A percentile compares a stretch with the other conserved stretches of the same genome.
Conservation (phyloP, 108 stramenopile genomes). For the Fistulifera pelliculosa region DNA sequence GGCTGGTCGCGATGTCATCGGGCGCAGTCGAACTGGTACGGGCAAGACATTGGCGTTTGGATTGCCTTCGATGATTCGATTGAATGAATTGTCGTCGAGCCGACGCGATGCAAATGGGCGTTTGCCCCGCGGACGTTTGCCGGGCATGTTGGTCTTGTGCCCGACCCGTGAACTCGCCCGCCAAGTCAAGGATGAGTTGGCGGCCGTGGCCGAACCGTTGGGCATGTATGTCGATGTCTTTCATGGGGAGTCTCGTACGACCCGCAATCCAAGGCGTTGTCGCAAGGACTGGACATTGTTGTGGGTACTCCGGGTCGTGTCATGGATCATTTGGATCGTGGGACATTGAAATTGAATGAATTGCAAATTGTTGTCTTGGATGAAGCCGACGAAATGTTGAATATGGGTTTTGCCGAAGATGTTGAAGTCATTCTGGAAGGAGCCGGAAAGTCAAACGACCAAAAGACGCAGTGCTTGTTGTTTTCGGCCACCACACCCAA, state of each 20-base stretch:
- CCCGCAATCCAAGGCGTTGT: constrained; percentile 66
- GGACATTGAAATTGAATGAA: constrained; percentile 78
- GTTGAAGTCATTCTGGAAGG: constrained; percentile 89
- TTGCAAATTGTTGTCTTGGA: constrained; percentile 89
- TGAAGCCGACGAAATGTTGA: constrained; percentile 99
- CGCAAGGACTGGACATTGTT: constrained; percentile 86
- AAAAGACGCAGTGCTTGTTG: constrained; percentile 88
- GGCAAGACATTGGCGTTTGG: constrained; percentile 99
- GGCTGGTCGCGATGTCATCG: constrained; percentile 92
- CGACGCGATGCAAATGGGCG: constrained; percentile 38
- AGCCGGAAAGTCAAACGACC: constrained; percentile 42
- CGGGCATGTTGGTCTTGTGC: constrained; percentile 90
- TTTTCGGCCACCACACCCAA: constrained; percentile 98
- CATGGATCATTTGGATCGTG: constrained; percentile 93
- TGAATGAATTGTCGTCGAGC: constrained; percentile 34
- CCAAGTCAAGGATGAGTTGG: constrained; percentile 92
- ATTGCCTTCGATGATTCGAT: constrained; percentile 77
- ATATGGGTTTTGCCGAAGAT: constrained; percentile 99
- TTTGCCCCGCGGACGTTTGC: constrained; percentile 68
- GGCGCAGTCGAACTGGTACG: constrained; percentile 94
- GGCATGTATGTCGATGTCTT: constrained; percentile 78
- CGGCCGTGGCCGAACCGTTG: constrained; percentile 54
- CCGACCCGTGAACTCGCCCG: constrained; percentile 98
- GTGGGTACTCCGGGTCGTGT: constrained; percentile 99
- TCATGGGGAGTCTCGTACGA: constrained; percentile 96